Evolutionary conservation across 441 rosid species (phyloP).

Genomic region (Arabidopsis lyrata): DNA sequence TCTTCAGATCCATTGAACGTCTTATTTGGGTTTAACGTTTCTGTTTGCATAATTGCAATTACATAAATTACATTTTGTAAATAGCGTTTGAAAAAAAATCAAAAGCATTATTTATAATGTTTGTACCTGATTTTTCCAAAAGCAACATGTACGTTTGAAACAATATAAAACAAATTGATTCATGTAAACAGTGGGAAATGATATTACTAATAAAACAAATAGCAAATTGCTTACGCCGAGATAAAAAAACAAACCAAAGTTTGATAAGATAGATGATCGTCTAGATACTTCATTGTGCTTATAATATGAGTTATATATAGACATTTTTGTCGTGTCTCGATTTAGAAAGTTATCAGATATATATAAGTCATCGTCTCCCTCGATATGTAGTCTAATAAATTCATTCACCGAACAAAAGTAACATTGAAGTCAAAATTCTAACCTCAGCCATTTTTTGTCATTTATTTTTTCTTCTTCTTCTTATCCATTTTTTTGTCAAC

Average conservation of each 20-base stretch:
- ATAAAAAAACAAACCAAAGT: background rate
- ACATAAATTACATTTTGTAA: background rate
- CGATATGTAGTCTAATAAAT: slow-evolving; percentile 12
- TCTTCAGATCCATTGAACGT: no score
- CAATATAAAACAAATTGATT: no score
- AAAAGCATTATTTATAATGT: background rate
- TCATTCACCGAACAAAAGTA: slow-evolving; percentile 26
- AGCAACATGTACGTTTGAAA: background rate
- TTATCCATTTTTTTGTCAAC: slow-evolving; percentile 11
- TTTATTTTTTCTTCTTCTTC: background rate
- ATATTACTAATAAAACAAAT: background rate
- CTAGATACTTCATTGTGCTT: slow-evolving; percentile 39
- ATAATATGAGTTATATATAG: slow-evolving; percentile 23
- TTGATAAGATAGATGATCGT: slow-evolving; percentile 37
- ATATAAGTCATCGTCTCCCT: slow-evolving; percentile 4
- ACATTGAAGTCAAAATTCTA: slow-evolving; percentile 33
- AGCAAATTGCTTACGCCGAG: slow-evolving; percentile 26
- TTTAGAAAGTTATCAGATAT: slow-evolving; percentile 23
- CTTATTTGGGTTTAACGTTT: background rate
- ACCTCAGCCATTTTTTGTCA: slow-evolving; percentile 39
- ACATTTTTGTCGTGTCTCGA: slow-evolving; percentile 28
- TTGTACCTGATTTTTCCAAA: background rate
- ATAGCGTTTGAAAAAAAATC: background rate
- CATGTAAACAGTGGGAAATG: background rate
- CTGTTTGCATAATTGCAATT: background rate